Evolutionary conservation across 352 stramenopile genomes (phyloP).

Genomic region (Globisporangium cederbergense): DNA sequence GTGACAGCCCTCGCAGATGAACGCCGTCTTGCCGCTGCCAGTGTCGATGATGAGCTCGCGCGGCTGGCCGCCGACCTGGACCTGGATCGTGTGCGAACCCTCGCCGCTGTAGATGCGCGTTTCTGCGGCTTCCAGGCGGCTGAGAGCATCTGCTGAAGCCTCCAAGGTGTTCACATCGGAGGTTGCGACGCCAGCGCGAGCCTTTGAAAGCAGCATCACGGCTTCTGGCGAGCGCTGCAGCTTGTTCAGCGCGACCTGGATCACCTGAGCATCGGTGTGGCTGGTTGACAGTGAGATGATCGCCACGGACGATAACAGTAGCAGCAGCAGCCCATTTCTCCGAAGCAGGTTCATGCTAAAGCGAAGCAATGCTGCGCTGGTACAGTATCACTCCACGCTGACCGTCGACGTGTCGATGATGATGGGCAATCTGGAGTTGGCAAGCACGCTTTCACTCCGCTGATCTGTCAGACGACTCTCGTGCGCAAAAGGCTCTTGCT

Average conservation of each 20-base stretch:
- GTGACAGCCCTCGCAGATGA: constrained; percentile 90
- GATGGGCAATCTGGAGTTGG: no score
- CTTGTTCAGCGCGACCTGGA: constrained; percentile 13
- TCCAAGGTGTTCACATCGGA: neutral
- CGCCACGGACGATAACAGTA: neutral
- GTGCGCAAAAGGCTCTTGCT: neutral
- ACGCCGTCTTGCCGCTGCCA: constrained; percentile 93
- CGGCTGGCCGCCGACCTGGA: constrained; percentile 53
- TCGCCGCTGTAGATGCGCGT: constrained; percentile 31
- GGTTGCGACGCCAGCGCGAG: neutral
- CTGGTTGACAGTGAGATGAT: neutral
- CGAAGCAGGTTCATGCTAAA: constrained; percentile 4
- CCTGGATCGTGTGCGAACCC: constrained; percentile 73
- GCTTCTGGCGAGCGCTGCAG: constrained; percentile 1
- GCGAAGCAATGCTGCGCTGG: neutral
- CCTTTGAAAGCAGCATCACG: constrained; percentile 1
- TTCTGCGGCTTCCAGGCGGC: constrained; percentile 8
- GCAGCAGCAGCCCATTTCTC: neutral
- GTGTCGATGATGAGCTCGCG: constrained; percentile 95
- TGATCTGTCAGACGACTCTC: neutral
- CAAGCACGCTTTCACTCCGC: neutral
- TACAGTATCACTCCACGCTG: neutral
- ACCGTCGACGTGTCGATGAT: neutral
- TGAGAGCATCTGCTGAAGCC: no score
- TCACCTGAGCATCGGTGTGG: neutral